phyloP scores from a whole-genome alignment of 1,284 basidiomycete genomes.

The Ustanciosporium gigantosporum region DNA sequence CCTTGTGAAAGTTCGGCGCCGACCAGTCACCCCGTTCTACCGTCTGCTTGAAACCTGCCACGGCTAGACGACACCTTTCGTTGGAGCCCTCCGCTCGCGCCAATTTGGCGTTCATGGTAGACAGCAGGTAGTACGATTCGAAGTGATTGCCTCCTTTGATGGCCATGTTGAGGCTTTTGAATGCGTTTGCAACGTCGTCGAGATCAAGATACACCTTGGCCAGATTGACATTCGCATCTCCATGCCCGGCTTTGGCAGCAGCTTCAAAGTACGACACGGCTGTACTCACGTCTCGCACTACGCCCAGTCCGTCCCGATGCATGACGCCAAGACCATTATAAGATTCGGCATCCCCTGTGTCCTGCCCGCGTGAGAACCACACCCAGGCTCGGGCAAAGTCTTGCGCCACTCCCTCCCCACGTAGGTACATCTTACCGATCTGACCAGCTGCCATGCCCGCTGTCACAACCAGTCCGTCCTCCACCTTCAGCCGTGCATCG shows the following conservation, averaged over 20 bases:
- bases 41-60: slow-evolving; percentile 44
- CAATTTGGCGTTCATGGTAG: slow-evolving; percentile 33
- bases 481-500: slow-evolving; percentile 39
- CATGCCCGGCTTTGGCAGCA: slow-evolving; percentile 70
- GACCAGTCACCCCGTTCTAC: slow-evolving; percentile 56
- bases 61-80: slow-evolving; percentile 35
- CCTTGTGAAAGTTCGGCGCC: slow-evolving; percentile 51
- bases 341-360: slow-evolving; percentile 76
- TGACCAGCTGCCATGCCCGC: slow-evolving; percentile 50
- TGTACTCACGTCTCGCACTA: slow-evolving; percentile 63
- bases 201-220: slow-evolving; percentile 72
- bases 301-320: slow-evolving; percentile 82
- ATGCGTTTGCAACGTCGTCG: slow-evolving; percentile 29
- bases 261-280: slow-evolving; percentile 73
- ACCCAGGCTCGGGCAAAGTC: slow-evolving; percentile 79
- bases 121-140: slow-evolving; percentile 45
- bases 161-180: slow-evolving; percentile 35
- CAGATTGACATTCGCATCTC: slow-evolving; percentile 87
- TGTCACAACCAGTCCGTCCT: slow-evolving; percentile 17
- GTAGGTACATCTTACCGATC: slow-evolving; percentile 86
- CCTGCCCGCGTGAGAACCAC: slow-evolving; percentile 86
- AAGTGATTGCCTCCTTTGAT: slow-evolving; percentile 30
- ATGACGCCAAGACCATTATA: slow-evolving; percentile 89
- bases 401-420: slow-evolving; percentile 85
- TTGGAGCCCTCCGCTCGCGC: slow-evolving; percentile 22